These are phyloP conservation scores for Acacia acuminata DNA, from an alignment of 306 rosid genomes.

Conservation along the genomic window DNA sequence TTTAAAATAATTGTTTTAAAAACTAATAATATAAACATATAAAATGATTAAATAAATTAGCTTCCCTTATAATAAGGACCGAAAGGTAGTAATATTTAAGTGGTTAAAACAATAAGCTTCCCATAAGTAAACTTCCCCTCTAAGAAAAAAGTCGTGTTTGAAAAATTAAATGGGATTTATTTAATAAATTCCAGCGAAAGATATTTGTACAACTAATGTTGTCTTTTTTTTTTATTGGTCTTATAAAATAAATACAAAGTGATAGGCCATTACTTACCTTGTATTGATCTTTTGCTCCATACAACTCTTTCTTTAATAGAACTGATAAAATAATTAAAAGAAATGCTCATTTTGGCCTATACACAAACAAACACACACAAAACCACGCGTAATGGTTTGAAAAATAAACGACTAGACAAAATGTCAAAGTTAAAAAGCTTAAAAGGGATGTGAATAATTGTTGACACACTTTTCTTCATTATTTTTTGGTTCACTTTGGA, in stretches of 20 bases:
- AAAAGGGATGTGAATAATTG: neutral
- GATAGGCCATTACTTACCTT: neutral
- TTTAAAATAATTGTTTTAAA: no score
- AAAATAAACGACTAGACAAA: neutral
- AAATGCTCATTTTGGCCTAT: neutral
- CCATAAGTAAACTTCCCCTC: neutral
- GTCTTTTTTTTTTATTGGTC: neutral
- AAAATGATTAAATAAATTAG: no score
- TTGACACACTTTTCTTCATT: neutral
- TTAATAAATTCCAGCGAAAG: neutral
- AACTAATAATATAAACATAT: no score
- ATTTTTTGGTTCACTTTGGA: neutral
- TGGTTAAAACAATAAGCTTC: no score
- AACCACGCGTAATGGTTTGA: neutral
- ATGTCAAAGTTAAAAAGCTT: neutral
- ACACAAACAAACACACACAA: no score
- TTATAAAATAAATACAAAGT: neutral
- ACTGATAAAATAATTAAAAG: neutral
- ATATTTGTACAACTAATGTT: neutral
- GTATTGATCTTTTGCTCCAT: neutral
- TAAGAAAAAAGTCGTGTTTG: neutral
- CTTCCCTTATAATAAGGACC: no score
- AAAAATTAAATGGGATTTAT: neutral
- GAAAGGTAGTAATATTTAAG: no score
- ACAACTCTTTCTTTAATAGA: neutral